Percentiles rank a stretch among this genome's conserved stretches.
Conservation (phyloP, 208 protist genomes). For the Acanthamoeba polyphaga region DNA sequence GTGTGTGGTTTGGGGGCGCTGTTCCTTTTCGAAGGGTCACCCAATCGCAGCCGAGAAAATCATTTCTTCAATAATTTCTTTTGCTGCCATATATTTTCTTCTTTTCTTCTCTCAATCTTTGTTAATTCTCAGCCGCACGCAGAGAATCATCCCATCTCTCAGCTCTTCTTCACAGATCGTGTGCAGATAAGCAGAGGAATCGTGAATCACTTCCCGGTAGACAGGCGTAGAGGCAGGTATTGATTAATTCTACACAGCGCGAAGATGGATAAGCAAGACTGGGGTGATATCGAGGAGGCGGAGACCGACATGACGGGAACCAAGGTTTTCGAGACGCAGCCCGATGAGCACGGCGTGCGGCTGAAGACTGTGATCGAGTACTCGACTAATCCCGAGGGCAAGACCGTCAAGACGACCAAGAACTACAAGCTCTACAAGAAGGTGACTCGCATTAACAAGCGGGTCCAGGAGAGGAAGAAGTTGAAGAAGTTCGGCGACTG, state of each 20-base stretch:
- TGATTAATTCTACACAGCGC: not conserved
- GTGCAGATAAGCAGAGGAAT: not conserved
- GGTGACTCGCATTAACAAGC: constrained; percentile 57
- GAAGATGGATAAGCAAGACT: constrained; percentile 48
- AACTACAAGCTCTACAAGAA: constrained; percentile 77
- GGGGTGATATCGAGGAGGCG: constrained; percentile 72
- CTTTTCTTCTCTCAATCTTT: not conserved
- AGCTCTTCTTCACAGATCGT: not conserved
- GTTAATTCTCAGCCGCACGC: not conserved
- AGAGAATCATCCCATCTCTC: not conserved
- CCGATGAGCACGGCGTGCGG: constrained; percentile 49
- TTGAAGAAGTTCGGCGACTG: constrained; percentile 64
- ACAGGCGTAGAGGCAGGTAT: not conserved
- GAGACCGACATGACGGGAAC: constrained; percentile 72
- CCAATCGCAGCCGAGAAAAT: no score
- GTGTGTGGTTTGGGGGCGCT: no score
- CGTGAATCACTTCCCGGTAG: no score
- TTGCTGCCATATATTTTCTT: no score
- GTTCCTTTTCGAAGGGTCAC: no score
- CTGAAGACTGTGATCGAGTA: constrained; percentile 77
- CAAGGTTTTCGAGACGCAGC: constrained; percentile 60
- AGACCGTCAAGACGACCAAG: constrained; percentile 71
- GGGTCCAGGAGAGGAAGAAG: constrained; percentile 56
- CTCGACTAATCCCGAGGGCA: constrained; percentile 61
- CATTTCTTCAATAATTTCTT: not conserved